Conservation (phyloP, 2,329 filamentous ascomycete species). For the Venturia effusa region DNA sequence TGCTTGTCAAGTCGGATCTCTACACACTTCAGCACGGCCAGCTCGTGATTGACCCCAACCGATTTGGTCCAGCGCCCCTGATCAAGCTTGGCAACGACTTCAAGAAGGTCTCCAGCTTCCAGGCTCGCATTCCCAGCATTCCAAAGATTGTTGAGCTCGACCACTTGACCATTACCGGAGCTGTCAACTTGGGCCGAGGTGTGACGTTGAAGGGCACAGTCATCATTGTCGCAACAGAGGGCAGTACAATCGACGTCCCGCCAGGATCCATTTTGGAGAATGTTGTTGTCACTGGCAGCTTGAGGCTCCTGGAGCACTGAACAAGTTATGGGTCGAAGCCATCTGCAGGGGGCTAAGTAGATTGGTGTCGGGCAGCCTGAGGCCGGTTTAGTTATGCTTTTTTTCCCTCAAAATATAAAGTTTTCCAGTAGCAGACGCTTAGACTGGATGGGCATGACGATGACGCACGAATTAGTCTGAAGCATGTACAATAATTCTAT, state of each 20-base stretch:
- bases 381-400: not conserved
- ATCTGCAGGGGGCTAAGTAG: not conserved
- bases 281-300: conserved; percentile 94
- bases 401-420: not conserved
- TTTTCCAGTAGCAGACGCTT: not conserved
- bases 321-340: not conserved
- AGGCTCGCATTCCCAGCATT: conserved; percentile 76
- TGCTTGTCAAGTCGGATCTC: conserved; percentile 99
- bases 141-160: conserved; percentile 86
- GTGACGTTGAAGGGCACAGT: conserved; percentile 97
- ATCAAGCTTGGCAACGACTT: conserved; percentile 99
- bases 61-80: conserved; percentile 90
- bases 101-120: conserved; percentile 99
- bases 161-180: conserved; percentile 94
- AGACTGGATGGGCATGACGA: not conserved
- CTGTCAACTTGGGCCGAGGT: conserved; percentile 90
- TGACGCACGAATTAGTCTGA: not conserved
- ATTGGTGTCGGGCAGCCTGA: not conserved
- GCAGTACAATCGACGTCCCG: conserved; percentile 94
- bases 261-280: conserved; percentile 97
- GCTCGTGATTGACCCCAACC: conserved; percentile 90
- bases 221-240: conserved; percentile 97
- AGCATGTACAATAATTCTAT: conserved; percentile 2
- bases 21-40: conserved; percentile 99
- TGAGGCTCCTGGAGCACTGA: conserved; percentile 62